These are phyloP conservation scores for Suillus bovinus DNA, from an alignment of 768 basidiomycete species.

Conservation along the genomic window DNA sequence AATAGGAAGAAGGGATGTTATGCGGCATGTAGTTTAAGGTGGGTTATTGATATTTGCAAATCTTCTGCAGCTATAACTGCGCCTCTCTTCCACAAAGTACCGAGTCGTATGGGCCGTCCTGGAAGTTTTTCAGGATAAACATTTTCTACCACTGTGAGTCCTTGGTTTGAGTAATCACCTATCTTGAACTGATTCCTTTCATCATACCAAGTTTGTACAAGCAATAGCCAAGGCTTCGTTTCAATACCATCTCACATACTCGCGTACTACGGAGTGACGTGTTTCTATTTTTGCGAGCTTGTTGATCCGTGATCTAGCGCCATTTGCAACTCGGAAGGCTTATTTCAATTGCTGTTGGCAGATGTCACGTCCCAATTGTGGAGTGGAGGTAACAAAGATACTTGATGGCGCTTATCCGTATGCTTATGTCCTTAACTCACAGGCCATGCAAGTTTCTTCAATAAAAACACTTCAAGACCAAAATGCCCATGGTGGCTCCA, in stretches of 20 bases:
- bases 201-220: neutral
- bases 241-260: neutral
- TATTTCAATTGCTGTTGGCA: neutral
- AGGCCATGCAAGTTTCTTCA: neutral
- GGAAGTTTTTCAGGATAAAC: neutral
- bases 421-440: neutral
- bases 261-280: no score
- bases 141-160: neutral
- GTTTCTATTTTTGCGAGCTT: neutral
- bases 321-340: neutral
- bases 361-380: neutral
- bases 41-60: neutral
- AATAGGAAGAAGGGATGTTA: neutral
- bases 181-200: neutral
- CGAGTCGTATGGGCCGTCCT: neutral
- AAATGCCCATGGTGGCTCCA: neutral
- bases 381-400: neutral
- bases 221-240: neutral
- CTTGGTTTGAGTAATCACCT: neutral
- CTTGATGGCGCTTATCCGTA: no score
- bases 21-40: conserved; percentile 6
- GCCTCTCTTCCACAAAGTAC: neutral
- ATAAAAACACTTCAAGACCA: neutral
- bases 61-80: neutral
- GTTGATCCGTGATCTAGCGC: neutral